A percentile compares a stretch with the other conserved stretches of the same genome.
Evolutionary conservation across 257 asterid genomes (phyloP).

Genomic region (Fraxinus quadrangulata): DNA sequence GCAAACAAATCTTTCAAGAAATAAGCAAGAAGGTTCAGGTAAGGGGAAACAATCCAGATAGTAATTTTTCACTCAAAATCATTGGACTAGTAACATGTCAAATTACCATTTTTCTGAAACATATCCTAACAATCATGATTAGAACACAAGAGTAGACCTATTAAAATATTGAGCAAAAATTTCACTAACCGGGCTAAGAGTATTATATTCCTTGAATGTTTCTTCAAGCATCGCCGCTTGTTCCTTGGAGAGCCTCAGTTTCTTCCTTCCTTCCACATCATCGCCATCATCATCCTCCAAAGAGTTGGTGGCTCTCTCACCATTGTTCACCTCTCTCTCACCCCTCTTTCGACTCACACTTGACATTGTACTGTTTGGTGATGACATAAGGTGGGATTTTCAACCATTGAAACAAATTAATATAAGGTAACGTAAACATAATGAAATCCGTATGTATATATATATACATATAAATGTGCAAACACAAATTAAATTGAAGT

Average conservation of each 20-base stretch:
- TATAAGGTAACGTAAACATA: too few relatives aligned
- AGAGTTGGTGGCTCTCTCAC: constrained; percentile 66
- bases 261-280: constrained; percentile 80
- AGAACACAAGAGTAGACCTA: constrained; percentile 1
- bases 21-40: not conserved
- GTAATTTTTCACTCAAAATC: not conserved
- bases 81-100: too few relatives aligned
- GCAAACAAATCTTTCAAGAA: not conserved
- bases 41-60: not conserved
- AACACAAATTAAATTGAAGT: too few relatives aligned
- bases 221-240: constrained; percentile 93
- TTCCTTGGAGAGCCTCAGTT: constrained; percentile 86
- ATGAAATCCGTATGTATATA: too few relatives aligned
- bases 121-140: not conserved
- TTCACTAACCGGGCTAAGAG: constrained; percentile 81
- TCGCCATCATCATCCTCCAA: constrained; percentile 81
- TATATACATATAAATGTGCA: too few relatives aligned
- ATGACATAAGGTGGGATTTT: constrained; percentile 31
- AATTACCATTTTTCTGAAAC: not conserved
- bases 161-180: constrained; percentile 4
- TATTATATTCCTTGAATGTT: constrained; percentile 82
- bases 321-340: constrained; percentile 78
- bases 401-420: not conserved
- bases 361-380: constrained; percentile 94
- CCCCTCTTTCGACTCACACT: constrained; percentile 90